phyloP scores from a whole-genome alignment of 768 basidiomycete genomes.

The Strobilomyces confusus region DNA sequence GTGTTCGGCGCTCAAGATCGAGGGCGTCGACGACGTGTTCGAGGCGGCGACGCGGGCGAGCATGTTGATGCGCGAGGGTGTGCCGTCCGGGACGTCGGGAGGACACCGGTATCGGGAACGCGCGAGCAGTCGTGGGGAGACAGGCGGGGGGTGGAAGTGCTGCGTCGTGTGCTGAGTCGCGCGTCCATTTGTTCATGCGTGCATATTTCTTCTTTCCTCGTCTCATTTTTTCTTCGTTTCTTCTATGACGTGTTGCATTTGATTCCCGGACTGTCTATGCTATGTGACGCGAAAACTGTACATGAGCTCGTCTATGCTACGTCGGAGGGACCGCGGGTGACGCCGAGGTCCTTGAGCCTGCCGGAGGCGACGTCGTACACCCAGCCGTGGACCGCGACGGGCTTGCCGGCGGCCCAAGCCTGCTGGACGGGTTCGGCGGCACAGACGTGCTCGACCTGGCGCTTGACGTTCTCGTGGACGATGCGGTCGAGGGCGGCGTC shows the following conservation, averaged over 20 bases:
- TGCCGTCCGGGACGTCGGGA: slow-evolving; percentile 51
- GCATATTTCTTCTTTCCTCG: not conserved
- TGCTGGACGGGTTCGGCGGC: slow-evolving; percentile 41
- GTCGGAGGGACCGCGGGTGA: slow-evolving; percentile 30
- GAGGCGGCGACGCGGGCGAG: slow-evolving; percentile 95
- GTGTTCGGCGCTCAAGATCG: slow-evolving; percentile 84
- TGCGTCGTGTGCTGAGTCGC: slow-evolving; percentile 58
- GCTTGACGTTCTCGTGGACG: slow-evolving; percentile 58
- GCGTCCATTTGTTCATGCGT: not conserved
- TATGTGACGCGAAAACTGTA: not conserved
- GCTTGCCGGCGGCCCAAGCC: slow-evolving; percentile 40
- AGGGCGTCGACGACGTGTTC: slow-evolving; percentile 96
- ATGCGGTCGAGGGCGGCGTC: slow-evolving; percentile 41
- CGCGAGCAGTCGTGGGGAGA: slow-evolving; percentile 38
- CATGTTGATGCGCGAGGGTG: slow-evolving; percentile 91
- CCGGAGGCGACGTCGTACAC: slow-evolving; percentile 65
- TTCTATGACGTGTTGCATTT: not conserved
- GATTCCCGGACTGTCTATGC: slow-evolving; percentile 16
- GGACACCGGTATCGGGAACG: slow-evolving; percentile 47
- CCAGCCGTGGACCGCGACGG: slow-evolving; percentile 67
- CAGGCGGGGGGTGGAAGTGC: slow-evolving; percentile 49
- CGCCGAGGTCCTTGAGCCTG: slow-evolving; percentile 52
- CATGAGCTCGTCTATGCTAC: not conserved
- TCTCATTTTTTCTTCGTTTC: not conserved
- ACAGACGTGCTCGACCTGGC: slow-evolving; percentile 50